Percentiles rank a stretch among this genome's conserved stretches.
Evolutionary conservation across 2,329 filamentous ascomycete genomes (phyloP).

Genomic region (Hymenoscyphus fraxineus): DNA sequence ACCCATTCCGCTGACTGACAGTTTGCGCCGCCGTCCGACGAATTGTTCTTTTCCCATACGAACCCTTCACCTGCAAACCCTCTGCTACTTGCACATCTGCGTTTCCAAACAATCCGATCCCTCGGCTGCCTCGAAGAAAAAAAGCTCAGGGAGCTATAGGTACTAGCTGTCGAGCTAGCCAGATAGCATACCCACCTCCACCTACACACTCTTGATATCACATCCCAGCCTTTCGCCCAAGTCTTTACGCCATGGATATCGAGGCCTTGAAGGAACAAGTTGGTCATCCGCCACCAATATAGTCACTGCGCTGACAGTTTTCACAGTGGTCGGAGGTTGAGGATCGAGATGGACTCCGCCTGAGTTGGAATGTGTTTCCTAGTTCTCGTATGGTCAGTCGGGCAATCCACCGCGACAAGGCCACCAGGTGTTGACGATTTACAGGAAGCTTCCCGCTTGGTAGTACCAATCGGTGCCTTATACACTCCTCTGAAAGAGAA

Average conservation of each 20-base stretch:
- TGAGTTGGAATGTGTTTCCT: conserved; percentile 99
- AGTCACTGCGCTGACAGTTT: background rate
- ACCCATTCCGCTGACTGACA: background rate
- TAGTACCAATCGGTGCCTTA: conserved; percentile 91
- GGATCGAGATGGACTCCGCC: conserved; percentile 89
- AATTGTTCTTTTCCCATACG: background rate
- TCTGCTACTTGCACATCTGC: background rate
- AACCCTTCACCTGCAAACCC: background rate
- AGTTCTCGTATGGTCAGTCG: conserved; percentile 86
- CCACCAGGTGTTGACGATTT: conserved; percentile 28
- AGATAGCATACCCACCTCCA: background rate
- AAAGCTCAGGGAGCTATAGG: background rate
- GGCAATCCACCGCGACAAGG: conserved; percentile 6
- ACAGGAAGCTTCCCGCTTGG: conserved; percentile 87
- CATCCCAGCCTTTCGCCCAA: background rate
- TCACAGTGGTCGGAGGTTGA: conserved; percentile 63
- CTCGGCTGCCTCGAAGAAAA: background rate
- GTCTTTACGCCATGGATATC: conserved; percentile 28
- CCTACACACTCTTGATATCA: background rate
- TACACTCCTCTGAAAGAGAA: conserved; percentile 97
- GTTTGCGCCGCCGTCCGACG: background rate
- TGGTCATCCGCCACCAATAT: background rate
- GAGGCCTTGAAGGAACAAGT: conserved; percentile 32
- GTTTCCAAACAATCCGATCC: background rate
- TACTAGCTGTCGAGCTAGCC: background rate